Evolutionary conservation across 106 monocot genomes (phyloP), one percentile per base, ranked within the genome.

Genomic region (Dendrobium huoshanense): DNA sequence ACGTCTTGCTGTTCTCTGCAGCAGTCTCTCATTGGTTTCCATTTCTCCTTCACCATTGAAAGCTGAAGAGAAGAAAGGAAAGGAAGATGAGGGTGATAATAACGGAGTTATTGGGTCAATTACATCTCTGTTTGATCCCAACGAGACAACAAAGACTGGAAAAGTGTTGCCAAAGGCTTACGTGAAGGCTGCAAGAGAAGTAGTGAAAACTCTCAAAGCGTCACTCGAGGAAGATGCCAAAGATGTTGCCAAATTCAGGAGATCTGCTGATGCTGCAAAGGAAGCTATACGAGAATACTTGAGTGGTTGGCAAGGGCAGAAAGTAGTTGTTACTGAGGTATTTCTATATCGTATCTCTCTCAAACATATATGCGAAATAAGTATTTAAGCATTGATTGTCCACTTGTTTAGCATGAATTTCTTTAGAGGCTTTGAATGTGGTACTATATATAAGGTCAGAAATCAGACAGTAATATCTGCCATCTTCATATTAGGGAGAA

Each of bases 241-340:
- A 40, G 92, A 98, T 80, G 81, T 93, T 72, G 83, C 85, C 3
- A 94, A 91, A 51, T 95, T 99, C 77, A 89, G 98, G 67, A 92
- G 95, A 76, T 88, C 24, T 55, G 98, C 98, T 44, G 98, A 99
- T 91, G 89, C 93, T 61, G 98, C 98, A 22, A 99, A 91, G 80
- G 95, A 91, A 77, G 92, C 98, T 5, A 99, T 99, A 42, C 83
- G 91, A 75, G 92, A 95, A 73, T 99, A 85, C 80, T 72, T 99
- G 48, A 90, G 61, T 87, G 81, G 87, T 16, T 99, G 98, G 98
- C 84, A 88, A 59, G 95, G 98, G n/a, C 89, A 99, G 72, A 48
- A 84, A 42, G 61, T 67, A 3, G 91, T 99, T 75, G 76, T 73
- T 7, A 29, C 83, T 45, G 95, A 98, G 98, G 98, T 99, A 86